Evolutionary conservation across 2,329 filamentous ascomycete genomes (phyloP).

Genomic region (Pyricularia sp.): DNA sequence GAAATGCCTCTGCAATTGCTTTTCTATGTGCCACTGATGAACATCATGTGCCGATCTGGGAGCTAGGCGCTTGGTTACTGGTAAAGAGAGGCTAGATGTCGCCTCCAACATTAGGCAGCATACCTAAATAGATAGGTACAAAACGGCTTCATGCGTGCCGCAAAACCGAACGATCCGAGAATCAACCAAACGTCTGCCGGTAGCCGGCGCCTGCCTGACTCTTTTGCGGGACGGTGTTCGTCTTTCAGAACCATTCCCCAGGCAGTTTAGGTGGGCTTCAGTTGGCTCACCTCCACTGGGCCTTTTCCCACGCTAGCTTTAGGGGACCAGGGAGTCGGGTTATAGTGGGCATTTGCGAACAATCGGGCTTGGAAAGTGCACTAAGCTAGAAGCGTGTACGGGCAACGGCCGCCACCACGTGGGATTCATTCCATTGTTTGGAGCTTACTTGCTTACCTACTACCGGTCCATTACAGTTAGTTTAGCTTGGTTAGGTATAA

Average conservation of each 20-base stretch:
- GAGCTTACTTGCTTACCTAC: too few relatives aligned
- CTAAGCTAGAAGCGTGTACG: not conserved
- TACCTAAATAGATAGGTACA: too few relatives aligned
- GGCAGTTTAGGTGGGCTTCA: not conserved
- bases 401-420: not conserved
- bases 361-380: not conserved
- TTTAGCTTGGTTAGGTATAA: too few relatives aligned
- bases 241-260: not conserved
- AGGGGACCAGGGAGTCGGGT: not conserved
- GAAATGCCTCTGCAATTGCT: not conserved
- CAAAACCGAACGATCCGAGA: not conserved
- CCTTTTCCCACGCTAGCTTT: not conserved
- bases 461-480: too few relatives aligned
- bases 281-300: not conserved
- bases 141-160: not conserved
- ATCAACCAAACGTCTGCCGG: not conserved
- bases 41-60: not conserved
- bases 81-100: not conserved
- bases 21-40: not conserved
- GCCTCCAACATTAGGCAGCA: not conserved
- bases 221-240: too few relatives aligned
- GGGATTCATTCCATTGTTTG: not conserved
- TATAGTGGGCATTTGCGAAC: not conserved
- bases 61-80: not conserved
- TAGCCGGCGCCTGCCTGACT: not conserved